These are phyloP conservation scores for Globisporangium sylvaticum DNA, from an alignment of 352 stramenopile genomes.

Conservation along the genomic window DNA sequence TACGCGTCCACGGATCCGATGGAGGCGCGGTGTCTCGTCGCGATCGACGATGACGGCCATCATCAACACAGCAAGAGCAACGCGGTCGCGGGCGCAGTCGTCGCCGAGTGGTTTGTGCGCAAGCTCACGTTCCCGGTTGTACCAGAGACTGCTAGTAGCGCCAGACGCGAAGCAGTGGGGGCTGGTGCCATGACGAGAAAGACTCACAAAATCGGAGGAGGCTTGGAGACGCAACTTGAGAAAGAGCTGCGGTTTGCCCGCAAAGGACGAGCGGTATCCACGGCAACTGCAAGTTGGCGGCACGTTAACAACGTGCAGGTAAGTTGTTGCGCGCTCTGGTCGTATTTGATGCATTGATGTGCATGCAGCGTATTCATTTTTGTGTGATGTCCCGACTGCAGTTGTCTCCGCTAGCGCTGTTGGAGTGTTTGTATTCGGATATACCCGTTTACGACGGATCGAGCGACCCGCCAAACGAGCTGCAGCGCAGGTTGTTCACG, in stretches of 20 bases:
- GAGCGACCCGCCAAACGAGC: background rate
- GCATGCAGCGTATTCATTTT: background rate
- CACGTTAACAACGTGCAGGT: background rate
- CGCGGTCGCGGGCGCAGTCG: constrained; percentile 18
- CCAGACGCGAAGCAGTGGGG: background rate
- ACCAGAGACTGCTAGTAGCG: background rate
- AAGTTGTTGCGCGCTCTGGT: background rate
- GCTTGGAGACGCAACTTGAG: constrained; percentile 45
- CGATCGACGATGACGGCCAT: constrained; percentile 15
- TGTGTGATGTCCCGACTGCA: constrained; percentile 4
- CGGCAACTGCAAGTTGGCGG: background rate
- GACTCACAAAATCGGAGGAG: background rate
- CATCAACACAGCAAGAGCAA: background rate
- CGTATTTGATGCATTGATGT: background rate
- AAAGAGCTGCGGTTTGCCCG: constrained; percentile 26
- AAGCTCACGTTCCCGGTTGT: constrained; percentile 15
- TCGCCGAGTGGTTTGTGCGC: constrained; percentile 42
- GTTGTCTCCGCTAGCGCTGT: constrained; percentile 22
- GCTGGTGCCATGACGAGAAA: background rate
- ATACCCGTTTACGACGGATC: constrained; percentile 35
- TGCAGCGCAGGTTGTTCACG: background rate
- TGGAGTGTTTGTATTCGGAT: constrained; percentile 47
- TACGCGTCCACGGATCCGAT: constrained; percentile 39
- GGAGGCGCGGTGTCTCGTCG: constrained; percentile 48
- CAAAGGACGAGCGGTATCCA: background rate